These are phyloP conservation scores for Trichoderma erinaceum DNA, from an alignment of 495 filamentous ascomycete species.

Conservation along the genomic window DNA sequence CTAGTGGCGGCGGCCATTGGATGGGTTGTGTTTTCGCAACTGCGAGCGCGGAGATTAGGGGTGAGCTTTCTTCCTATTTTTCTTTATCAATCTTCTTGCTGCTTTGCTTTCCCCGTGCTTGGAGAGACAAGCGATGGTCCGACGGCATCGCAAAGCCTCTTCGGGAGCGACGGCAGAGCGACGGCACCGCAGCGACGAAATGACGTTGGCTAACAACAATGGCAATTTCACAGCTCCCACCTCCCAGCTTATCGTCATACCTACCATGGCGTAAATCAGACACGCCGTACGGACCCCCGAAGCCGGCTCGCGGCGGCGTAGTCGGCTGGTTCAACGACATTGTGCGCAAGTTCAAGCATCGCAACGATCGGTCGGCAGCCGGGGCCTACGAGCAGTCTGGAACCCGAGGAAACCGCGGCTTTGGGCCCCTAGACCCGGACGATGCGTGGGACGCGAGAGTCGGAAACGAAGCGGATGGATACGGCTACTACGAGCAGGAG, in stretches of 20 bases:
- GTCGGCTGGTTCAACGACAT: slow-evolving; percentile 53
- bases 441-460: slow-evolving; percentile 68
- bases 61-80: slow-evolving; percentile 31
- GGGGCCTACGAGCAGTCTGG: slow-evolving; percentile 57
- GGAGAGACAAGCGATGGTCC: neutral
- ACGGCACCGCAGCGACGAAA: neutral
- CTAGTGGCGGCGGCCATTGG: slow-evolving; percentile 37
- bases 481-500: slow-evolving; percentile 60
- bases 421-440: slow-evolving; percentile 58
- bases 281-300: slow-evolving; percentile 37
- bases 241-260: slow-evolving; percentile 57
- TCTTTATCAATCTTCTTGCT: neutral
- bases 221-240: slow-evolving; percentile 42
- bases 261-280: slow-evolving; percentile 43
- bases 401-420: slow-evolving; percentile 31
- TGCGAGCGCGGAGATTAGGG: slow-evolving; percentile 56
- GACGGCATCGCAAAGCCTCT: slow-evolving; percentile 10
- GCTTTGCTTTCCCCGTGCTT: slow-evolving; percentile 22
- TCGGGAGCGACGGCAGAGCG: slow-evolving; percentile 11
- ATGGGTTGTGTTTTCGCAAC: slow-evolving; percentile 51
- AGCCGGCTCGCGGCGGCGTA: slow-evolving; percentile 52
- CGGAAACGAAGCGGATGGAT: slow-evolving; percentile 52
- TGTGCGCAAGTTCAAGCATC: slow-evolving; percentile 41
- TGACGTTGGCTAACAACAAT: slow-evolving; percentile 7
- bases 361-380: slow-evolving; percentile 49